Evolutionary conservation across 2,329 filamentous ascomycete genomes (phyloP).

Genomic region (Bipolaris sorokiniana): DNA sequence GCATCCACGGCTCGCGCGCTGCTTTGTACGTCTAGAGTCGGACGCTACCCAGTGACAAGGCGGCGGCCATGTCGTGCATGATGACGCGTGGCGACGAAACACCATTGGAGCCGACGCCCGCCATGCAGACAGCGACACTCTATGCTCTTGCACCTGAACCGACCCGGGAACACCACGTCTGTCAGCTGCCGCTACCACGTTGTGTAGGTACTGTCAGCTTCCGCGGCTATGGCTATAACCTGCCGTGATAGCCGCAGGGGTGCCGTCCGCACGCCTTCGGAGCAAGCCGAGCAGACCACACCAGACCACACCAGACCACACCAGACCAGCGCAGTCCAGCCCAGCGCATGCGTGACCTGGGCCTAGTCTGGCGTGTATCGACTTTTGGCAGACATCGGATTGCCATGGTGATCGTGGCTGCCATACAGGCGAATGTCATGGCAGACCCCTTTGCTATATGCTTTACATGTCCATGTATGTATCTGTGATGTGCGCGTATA

Average conservation of each 20-base stretch:
- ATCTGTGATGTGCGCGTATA: no score
- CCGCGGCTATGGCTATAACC: background rate
- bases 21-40: background rate
- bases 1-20: background rate
- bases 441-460: background rate
- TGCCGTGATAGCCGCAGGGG: constrained; percentile 13
- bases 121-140: background rate
- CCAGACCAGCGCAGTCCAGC: no score
- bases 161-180: background rate
- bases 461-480: no score
- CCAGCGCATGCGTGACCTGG: background rate
- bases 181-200: constrained; percentile 8
- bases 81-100: constrained; percentile 2
- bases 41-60: background rate
- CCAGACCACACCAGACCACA: no score
- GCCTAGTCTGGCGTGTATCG: background rate
- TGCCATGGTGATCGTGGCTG: background rate
- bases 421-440: background rate
- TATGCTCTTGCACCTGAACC: background rate
- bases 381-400: background rate
- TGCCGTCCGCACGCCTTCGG: constrained; percentile 6
- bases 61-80: constrained; percentile 13
- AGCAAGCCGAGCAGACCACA: constrained; percentile 7
- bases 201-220: background rate
- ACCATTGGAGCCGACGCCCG: background rate